Evolutionary conservation across 176 grass and related monocot genomes (phyloP), one percentile per base, ranked within the genome.

Genomic region (Olyra latifolia): DNA sequence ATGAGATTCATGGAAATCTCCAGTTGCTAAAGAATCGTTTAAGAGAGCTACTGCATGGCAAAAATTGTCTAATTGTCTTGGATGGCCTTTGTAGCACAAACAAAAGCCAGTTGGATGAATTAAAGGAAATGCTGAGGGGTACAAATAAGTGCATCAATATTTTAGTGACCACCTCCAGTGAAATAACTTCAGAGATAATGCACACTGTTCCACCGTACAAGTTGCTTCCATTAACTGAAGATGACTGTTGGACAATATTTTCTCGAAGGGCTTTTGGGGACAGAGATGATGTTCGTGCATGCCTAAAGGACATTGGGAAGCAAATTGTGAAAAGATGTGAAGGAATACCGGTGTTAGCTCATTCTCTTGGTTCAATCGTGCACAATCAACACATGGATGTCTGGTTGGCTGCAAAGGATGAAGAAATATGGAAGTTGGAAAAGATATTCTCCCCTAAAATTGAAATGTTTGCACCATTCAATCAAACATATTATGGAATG

Each of bases 111-210:
- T 13, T 86, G 73, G 60, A 60, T 39, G 66, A 90, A 13, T 8
- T 78, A 44, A 86, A 82, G 17, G 40, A 73, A 13, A 55, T 80
- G 73, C 39, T 72, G 2, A 77, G 48, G 19, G 41, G 23, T 48
- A 82, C 47, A 11, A 47, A 63, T 13, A 35, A 11, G 14, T 62
- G 11, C 1, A 70, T 19, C 27, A 83, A 83, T 38, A 22, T 87
- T 9, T 7, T 90, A 44, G 79, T 90, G 30, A 90, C 79, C 4
- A 90, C 84, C 2, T 72, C 63, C 13, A 86, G 29, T 76, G 63
- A 86, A 86, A 58, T 13, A 62, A 41, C 66, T 57, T 83, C 78
- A 78, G 49, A 82, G 17, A 9, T 87, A 24, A 47, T 90, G 20
- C 56, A 79, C 24, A 86, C 83, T 1, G 8, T 61, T 19, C 0